phyloP scores from a whole-genome alignment of 2,329 filamentous ascomycete species.

The Paracamarosporium sp. region DNA sequence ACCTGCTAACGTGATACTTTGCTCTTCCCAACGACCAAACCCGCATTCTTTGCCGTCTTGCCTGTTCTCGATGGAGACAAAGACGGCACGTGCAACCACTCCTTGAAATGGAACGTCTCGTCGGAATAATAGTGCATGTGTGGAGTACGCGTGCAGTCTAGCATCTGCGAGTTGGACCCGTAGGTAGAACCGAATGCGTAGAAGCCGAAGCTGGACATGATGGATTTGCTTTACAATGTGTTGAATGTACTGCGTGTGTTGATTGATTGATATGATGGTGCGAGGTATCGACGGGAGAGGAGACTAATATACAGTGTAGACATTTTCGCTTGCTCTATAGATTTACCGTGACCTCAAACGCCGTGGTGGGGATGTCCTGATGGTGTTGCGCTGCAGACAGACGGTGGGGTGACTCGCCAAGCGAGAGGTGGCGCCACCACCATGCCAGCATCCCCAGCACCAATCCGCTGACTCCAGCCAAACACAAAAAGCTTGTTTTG shows the following conservation, averaged over 20 bases:
- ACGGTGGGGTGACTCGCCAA: conserved; percentile 6
- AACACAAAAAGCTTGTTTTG: not conserved
- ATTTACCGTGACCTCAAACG: conserved; percentile 8
- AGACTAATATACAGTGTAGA: conserved; percentile 28
- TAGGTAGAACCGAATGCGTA: conserved; percentile 16
- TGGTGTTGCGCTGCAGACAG: conserved; percentile 5
- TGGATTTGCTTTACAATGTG: not conserved
- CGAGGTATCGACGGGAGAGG: conserved; percentile 15
- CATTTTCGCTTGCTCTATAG: conserved; percentile 9
- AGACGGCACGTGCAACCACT: conserved; percentile 3
- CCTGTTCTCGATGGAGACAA: not conserved
- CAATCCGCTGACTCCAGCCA: not conserved
- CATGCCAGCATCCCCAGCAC: not conserved
- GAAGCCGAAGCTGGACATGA: conserved; percentile 18
- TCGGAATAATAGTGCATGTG: conserved; percentile 18
- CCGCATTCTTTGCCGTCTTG: not conserved
- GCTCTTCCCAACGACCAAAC: not conserved
- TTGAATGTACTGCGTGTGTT: not conserved
- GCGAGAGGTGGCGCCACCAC: conserved; percentile 7
- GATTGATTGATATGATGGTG: not conserved
- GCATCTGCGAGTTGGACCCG: conserved; percentile 16
- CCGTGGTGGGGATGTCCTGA: conserved; percentile 7
- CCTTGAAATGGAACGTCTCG: conserved; percentile 11
- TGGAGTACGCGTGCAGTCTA: conserved; percentile 14
- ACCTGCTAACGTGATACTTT: conserved; percentile 20